Evolutionary conservation across 805 yeast genomes (phyloP), one percentile per base, ranked within the genome.

Genomic region (Peterozyma toletana): DNA sequence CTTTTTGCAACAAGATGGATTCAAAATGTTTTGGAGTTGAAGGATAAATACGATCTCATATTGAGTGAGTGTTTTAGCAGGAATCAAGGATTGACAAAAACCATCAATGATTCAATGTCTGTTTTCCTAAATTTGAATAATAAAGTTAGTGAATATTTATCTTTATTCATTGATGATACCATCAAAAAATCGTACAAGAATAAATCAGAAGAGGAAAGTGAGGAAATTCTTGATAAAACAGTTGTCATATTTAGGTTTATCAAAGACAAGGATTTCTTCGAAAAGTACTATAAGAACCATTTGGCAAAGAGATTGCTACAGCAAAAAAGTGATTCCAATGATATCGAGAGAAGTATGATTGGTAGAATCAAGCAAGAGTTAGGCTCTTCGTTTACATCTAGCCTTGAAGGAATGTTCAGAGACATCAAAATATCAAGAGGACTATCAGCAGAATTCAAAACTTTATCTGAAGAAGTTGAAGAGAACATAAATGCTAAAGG

Each of bases 241-340:
- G 71, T 86, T 11, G 62, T 70, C 17, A 71, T 90, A 30, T 79
- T 89, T 54, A 67, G 82, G 45, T 80, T 77, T 55, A 70, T 89
- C 38, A 72, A 77, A 47, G 96, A 90, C 53, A 90, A 88, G 55
- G 96, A 89, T 62, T 66, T 85, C 21, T 90, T 89, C 63, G 96
- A 88, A 56, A 83, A 77, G 36, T 80, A 84, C 48, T 89, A 87
- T 60, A 88, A 88, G 53, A 85, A 81, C 43, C 96, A 86, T 63
- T 68, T 90, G 46, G 96, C 96, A 1, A 87, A 83, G 59, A 70
- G 97, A 48, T 69, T 89, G 36, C 57, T 83, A 34, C 71, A 77
- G 45, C 68, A 70, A 50, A 65, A 60, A 51, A 63, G 64, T 10
- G 49, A 62, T 40, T 67, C 76, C 2, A 61, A 70, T 39, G 91